Evolutionary conservation across 257 asterid species (phyloP), one percentile per base, ranked within the genome.

Genomic region (Fraxinus cuspidata): DNA sequence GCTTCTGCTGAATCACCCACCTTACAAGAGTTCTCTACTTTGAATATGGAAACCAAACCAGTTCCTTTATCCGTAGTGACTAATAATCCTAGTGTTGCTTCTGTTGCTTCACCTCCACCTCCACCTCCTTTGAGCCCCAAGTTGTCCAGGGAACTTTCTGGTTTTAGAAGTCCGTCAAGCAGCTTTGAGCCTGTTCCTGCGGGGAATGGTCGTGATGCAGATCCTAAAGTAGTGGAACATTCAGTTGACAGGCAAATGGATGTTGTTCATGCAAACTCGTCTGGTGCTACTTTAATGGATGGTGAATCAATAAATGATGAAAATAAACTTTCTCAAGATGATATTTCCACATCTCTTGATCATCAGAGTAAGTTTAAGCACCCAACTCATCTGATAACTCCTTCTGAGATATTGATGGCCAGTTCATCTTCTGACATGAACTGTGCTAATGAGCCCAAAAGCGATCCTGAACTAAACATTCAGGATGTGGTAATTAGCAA

Each of bases 361-460:
- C 87, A 87, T 80, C 89, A 83, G 23, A 78, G 88, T 51, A 91
- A 92, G 89, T 93, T 89, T 88, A 93, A 91, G 86, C 97, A 90
- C 84, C 99, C 99, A 37, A 96, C 99, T 73, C 99, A 96, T 87
- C 84, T 96, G 83, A 96, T 96, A 63, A 96, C 98, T 77, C 97
- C 99, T 85, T 83, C 97, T 49, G 98, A 96, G 86, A 89, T 96
- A 83, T 83, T 96, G 85, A 93, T 88, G 97, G 93, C 92, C 74
- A 89, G 66, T 79, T 86, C 98, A 51, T 82, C 98, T 67, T 84
- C 97, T n/a, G 98, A 95, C 69, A 82, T 63, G 69, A 63, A 63
- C 69, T 7, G 68, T 63, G 69, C 83, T 40, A 83, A 66, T 78
- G 97, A 96, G 67, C 85, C 90, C 70, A 85, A 80, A 82, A 86